A percentile compares a stretch with the other conserved stretches of the same genome.
These are phyloP conservation scores for Mycena albidolilacea DNA, from an alignment of 768 basidiomycete species.

Conservation along the genomic window DNA sequence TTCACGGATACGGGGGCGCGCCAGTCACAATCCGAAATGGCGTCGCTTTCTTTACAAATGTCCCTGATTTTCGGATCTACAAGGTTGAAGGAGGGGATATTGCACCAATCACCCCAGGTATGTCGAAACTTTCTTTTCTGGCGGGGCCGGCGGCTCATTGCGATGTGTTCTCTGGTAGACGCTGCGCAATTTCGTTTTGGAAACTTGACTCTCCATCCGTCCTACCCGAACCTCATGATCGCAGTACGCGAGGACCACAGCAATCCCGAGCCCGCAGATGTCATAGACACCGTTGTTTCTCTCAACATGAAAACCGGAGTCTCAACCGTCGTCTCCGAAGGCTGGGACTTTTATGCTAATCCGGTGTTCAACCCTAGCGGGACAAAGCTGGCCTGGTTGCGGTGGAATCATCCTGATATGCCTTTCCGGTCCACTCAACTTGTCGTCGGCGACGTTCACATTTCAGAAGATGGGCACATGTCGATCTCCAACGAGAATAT, in stretches of 20 bases:
- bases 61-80: slow-evolving; percentile 26
- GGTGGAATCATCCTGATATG: slow-evolving; percentile 30
- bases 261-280: neutral
- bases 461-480: neutral
- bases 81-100: slow-evolving; percentile 10
- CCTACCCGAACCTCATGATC: slow-evolving; percentile 9
- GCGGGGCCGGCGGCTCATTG: neutral
- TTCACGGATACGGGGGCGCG: slow-evolving; percentile 20
- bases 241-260: slow-evolving; percentile 25
- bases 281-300: slow-evolving; percentile 21
- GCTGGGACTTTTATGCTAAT: slow-evolving; percentile 30
- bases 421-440: slow-evolving; percentile 24
- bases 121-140: neutral
- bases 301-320: slow-evolving; percentile 6
- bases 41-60: slow-evolving; percentile 14
- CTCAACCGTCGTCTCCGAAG: slow-evolving; percentile 1
- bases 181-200: slow-evolving; percentile 15
- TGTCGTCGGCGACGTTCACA: slow-evolving; percentile 7
- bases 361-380: slow-evolving; percentile 26
- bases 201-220: slow-evolving; percentile 18
- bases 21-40: neutral
- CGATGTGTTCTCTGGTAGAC: neutral
- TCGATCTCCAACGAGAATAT: slow-evolving; percentile 1
- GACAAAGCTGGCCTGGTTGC: slow-evolving; percentile 19
- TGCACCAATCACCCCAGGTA: slow-evolving; percentile 12